A percentile compares a stretch with the other conserved stretches of the same genome.
phyloP scores from a whole-genome alignment of 805 yeast genomes.

The Sugiyamaella chiloensis region DNA sequence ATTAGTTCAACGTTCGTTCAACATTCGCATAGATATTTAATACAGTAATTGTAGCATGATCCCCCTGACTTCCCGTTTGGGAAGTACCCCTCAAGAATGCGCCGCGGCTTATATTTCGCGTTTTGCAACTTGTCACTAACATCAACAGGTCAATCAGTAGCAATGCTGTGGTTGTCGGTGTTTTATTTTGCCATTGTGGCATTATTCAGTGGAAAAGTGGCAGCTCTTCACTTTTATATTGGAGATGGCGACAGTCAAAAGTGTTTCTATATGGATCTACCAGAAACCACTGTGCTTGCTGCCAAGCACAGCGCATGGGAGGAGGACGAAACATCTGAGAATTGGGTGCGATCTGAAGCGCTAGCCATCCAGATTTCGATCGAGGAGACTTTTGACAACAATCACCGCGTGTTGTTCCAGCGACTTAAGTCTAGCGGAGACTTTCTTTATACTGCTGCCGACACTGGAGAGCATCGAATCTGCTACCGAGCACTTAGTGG shows the following conservation, averaged over 20 bases:
- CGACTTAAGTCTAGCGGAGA: constrained; percentile 58
- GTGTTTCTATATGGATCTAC: constrained; percentile 82
- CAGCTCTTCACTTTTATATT: constrained; percentile 73
- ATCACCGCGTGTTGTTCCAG: constrained; percentile 74
- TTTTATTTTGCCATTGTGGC: constrained; percentile 14
- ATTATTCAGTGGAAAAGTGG: constrained; percentile 22
- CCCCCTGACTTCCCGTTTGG: not conserved
- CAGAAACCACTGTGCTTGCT: constrained; percentile 73
- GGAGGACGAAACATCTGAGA: constrained; percentile 47
- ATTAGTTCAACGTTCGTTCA: too few species aligned
- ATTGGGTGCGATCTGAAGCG: constrained; percentile 48
- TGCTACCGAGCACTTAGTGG: constrained; percentile 60
- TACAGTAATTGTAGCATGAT: too few species aligned
- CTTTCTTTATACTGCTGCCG: constrained; percentile 78
- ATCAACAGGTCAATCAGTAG: not conserved
- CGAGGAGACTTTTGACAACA: constrained; percentile 78
- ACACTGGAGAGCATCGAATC: constrained; percentile 79
- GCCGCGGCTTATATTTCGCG: constrained; percentile 4
- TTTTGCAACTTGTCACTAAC: constrained; percentile 2
- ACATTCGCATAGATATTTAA: too few species aligned
- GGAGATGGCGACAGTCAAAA: constrained; percentile 64
- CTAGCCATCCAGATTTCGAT: constrained; percentile 66
- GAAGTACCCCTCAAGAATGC: not conserved
- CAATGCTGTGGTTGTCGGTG: constrained; percentile 7
- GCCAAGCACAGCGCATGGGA: constrained; percentile 65